Base-by-base conservation (phyloP, 2,329 filamentous ascomycete species). In the Cylindrodendrum hubeiense region DNA sequence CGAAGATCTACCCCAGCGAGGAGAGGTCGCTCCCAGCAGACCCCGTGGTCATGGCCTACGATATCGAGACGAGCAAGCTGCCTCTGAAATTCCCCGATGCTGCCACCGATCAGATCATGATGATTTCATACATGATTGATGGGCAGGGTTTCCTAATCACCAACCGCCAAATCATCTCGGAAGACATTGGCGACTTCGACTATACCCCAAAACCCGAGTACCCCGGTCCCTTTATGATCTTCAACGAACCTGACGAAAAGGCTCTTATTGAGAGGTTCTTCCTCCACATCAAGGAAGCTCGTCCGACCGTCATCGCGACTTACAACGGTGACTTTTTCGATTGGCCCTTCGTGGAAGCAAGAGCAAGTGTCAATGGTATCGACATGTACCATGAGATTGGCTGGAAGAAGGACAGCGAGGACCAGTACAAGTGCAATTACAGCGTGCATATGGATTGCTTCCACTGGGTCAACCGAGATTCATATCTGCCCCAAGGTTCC, bases 321-420 rank as follows among this genome's bases (percentile, higher is more conserved):
- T 99, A 99, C 86, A 99, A 99, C 93, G 96, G 96, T 83, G 96
- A 99, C 84, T 99, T 99, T 79, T 99, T 99, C 90, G 96, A 99
- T 91, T 99, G 96, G 96, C 95, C 96, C 0, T 99, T 97, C 77
- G 94, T 99, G 24, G 96, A 99, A 83, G 90, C 96, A 47, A 87
- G 96, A 82, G 94, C 97, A 28, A 97, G 94, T 76, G 88, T 98
- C 70, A 91, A 97, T 72, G 96, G 97, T 30, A 98, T 99, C 77
- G 96, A 99, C 80, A 98, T 99, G 96, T 99, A 99, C 81, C 93
- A 92, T 68, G 97, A 99, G 79, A 99, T 98, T 74, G 96, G 96
- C 5, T 99, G 97, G 87, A 91, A 91, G 74, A 98, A 96, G 80
- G 96, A 97, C 80, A 93, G 84, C 74, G 96, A 99, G 76, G 97